These are phyloP conservation scores for Lipomyces starkeyi DNA, from an alignment of 805 yeast genomes.

Conservation along the genomic window DNA sequence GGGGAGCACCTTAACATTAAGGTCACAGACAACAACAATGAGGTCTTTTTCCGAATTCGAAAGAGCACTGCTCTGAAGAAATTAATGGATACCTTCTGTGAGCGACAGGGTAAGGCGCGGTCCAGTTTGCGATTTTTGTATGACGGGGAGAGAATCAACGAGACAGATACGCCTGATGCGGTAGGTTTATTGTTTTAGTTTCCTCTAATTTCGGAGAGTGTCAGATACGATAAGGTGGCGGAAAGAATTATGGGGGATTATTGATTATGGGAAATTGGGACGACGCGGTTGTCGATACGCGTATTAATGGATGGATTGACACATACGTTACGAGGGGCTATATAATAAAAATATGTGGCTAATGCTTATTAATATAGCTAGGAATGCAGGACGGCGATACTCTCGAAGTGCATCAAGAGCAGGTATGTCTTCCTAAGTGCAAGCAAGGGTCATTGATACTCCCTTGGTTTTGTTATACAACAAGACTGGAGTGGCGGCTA, in stretches of 20 bases:
- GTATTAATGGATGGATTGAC: conserved; percentile 16
- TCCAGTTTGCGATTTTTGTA: conserved; percentile 83
- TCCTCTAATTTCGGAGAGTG: neutral
- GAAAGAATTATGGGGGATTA: too few relatives aligned
- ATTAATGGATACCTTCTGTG: conserved; percentile 97
- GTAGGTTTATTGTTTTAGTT: conserved; percentile 39
- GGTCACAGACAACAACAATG: conserved; percentile 92
- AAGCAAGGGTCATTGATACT: neutral
- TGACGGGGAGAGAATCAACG: conserved; percentile 89
- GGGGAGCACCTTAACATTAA: conserved; percentile 85
- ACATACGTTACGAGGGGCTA: neutral
- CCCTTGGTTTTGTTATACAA: neutral
- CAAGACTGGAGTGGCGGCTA: neutral
- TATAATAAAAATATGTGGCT: neutral
- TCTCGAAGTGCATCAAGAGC: conserved; percentile 97
- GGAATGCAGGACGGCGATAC: conserved; percentile 96
- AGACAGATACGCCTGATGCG: conserved; percentile 90
- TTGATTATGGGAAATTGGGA: neutral
- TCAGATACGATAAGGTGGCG: neutral
- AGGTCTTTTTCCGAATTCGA: conserved; percentile 94
- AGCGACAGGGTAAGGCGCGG: conserved; percentile 91
- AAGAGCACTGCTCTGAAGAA: conserved; percentile 89
- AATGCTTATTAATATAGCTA: conserved; percentile 48
- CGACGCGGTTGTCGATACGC: neutral
- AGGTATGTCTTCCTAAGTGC: conserved; percentile 50